phyloP scores from a whole-genome alignment of 2,329 filamentous ascomycete genomes.

The Colletotrichum sp. region DNA sequence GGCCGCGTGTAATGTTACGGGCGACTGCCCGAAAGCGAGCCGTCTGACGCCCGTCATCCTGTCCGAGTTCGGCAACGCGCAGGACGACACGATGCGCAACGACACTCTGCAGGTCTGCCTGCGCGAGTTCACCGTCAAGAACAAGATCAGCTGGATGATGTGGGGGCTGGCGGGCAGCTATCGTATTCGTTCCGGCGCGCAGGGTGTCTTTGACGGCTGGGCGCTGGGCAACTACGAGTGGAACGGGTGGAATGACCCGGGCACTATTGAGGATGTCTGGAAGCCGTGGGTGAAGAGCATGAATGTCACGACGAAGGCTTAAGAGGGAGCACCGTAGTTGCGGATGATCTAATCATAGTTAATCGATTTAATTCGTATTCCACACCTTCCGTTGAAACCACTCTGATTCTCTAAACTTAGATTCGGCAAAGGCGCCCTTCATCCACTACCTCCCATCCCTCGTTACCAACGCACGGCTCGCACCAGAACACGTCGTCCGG shows the following conservation, averaged over 20 bases:
- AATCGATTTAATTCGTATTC: no score
- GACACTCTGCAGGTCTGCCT: conserved; percentile 48
- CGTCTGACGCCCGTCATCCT: conserved; percentile 52
- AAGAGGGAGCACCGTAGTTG: background rate
- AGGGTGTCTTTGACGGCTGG: conserved; percentile 54
- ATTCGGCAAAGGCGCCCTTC: conserved; percentile 1
- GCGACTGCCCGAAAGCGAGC: conserved; percentile 38
- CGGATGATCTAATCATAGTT: no score
- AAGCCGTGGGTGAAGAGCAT: conserved; percentile 53
- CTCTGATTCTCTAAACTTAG: no score
- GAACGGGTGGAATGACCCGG: conserved; percentile 49
- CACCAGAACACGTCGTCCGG: conserved; percentile 16
- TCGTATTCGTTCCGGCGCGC: conserved; percentile 48
- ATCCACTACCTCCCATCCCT: background rate
- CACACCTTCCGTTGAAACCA: no score
- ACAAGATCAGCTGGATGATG: conserved; percentile 53
- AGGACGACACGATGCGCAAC: conserved; percentile 40
- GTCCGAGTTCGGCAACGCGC: conserved; percentile 52
- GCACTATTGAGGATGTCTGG: conserved; percentile 52
- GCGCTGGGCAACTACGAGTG: conserved; percentile 51
- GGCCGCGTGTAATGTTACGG: conserved; percentile 37
- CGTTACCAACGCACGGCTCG: conserved; percentile 6
- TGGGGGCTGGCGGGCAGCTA: conserved; percentile 57
- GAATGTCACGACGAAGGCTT: conserved; percentile 41
- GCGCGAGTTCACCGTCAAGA: conserved; percentile 45